Evolutionary conservation across 768 basidiomycete species (phyloP).

Genomic region (Candolleomyces eurysporus): DNA sequence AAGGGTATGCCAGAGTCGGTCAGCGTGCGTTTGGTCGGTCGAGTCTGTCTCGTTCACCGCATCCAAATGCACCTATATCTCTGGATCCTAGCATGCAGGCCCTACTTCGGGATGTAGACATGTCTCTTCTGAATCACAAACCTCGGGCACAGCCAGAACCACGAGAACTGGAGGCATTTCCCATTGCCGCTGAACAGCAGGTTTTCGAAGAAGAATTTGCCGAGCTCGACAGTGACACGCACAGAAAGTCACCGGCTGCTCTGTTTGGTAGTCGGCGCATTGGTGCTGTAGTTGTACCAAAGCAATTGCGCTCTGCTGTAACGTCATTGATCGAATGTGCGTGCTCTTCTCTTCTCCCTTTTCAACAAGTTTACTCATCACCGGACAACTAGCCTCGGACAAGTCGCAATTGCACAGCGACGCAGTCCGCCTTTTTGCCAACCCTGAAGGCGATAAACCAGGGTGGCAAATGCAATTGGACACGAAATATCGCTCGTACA

Average conservation of each 20-base stretch:
- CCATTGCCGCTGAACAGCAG: constrained; percentile 33
- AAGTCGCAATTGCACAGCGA: constrained; percentile 66
- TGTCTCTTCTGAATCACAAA: constrained; percentile 51
- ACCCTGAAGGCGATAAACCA: constrained; percentile 25
- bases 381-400: constrained; percentile 47
- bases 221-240: constrained; percentile 29
- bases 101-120: constrained; percentile 65
- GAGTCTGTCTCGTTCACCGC: constrained; percentile 13
- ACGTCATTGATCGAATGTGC: constrained; percentile 64
- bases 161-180: constrained; percentile 57
- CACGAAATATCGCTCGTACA: constrained; percentile 56
- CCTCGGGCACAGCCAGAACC: constrained; percentile 21
- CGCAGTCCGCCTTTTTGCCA: constrained; percentile 66
- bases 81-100: constrained; percentile 66
- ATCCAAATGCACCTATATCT: constrained; percentile 58
- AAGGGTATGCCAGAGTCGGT: constrained; percentile 1
- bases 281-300: constrained; percentile 69
- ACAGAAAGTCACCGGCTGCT: constrained; percentile 78
- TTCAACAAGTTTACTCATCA: constrained; percentile 5
- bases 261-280: constrained; percentile 72
- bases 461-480: constrained; percentile 59
- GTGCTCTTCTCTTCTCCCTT: constrained; percentile 12
- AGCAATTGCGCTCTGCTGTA: constrained; percentile 68
- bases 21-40: constrained; percentile 8
- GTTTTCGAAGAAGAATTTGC: constrained; percentile 11